Conservation (phyloP, 2,329 filamentous ascomycete genomes). For the Lasiodiplodia gonubiensis region DNA sequence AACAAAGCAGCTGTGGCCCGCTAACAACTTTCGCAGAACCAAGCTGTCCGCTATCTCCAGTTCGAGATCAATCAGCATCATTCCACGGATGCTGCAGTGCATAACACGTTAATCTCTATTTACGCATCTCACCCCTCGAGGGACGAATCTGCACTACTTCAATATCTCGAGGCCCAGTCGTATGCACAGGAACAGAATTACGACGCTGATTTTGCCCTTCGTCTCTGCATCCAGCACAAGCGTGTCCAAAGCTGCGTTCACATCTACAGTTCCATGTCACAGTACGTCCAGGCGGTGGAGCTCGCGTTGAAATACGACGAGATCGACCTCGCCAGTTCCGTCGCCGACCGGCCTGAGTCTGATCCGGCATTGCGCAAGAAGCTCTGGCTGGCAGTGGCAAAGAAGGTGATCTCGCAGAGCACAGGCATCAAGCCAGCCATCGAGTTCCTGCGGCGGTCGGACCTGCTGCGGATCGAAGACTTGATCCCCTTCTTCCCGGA, state of each 20-base stretch:
- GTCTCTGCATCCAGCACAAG: constrained; percentile 92
- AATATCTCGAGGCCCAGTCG: constrained; percentile 89
- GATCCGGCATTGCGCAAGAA: constrained; percentile 85
- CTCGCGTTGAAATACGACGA: constrained; percentile 88
- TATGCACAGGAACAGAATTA: constrained; percentile 75
- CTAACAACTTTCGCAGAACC: constrained; percentile 61
- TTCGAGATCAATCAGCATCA: constrained; percentile 89
- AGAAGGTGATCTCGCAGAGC: constrained; percentile 86
- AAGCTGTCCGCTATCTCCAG: constrained; percentile 90
- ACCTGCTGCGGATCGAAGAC: constrained; percentile 92
- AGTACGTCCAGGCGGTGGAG: constrained; percentile 91
- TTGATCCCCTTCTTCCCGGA: constrained; percentile 98
- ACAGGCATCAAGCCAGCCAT: constrained; percentile 87
- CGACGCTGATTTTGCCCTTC: constrained; percentile 93
- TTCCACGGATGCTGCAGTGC: constrained; percentile 82
- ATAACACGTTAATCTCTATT: constrained; percentile 96
- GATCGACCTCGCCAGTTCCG: constrained; percentile 84
- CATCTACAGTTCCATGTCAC: constrained; percentile 95
- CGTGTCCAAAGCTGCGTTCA: constrained; percentile 94
- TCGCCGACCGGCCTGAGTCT: constrained; percentile 64
- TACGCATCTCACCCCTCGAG: constrained; percentile 84
- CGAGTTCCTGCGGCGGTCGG: constrained; percentile 88
- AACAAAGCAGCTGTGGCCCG: no score
- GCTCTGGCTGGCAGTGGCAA: constrained; percentile 92
- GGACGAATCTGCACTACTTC: constrained; percentile 83